Conservation (phyloP, 2,329 filamentous ascomycete species). For the Claviceps africana region DNA sequence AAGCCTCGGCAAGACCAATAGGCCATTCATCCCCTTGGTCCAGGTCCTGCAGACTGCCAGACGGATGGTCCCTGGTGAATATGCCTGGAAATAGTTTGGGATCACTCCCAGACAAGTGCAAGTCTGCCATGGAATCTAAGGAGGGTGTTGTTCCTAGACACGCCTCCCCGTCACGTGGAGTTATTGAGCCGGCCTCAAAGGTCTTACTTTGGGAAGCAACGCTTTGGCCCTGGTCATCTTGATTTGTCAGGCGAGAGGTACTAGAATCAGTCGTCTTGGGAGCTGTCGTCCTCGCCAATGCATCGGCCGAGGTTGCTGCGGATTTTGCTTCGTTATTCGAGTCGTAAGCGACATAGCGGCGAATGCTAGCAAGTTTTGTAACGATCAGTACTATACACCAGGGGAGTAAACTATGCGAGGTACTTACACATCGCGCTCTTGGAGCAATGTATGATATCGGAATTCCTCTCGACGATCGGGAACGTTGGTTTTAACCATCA, state of each 20-base stretch:
- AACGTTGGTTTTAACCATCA: constrained; percentile 91
- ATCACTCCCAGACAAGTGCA: constrained; percentile 43
- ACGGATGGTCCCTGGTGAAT: constrained; percentile 36
- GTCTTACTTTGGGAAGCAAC: not conserved
- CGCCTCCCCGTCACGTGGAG: not conserved
- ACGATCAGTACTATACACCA: not conserved
- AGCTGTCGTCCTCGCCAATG: not conserved
- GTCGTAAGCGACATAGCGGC: constrained; percentile 27
- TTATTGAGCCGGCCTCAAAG: not conserved
- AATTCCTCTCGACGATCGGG: constrained; percentile 87
- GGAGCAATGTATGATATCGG: constrained; percentile 68
- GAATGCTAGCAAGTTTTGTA: constrained; percentile 18
- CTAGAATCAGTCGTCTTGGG: not conserved
- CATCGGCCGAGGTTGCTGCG: not conserved
- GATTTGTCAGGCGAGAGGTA: not conserved
- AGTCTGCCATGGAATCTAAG: constrained; percentile 25
- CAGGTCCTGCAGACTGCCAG: constrained; percentile 24
- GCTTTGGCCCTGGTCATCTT: not conserved
- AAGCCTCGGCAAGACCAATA: constrained; percentile 8
- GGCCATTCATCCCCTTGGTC: constrained; percentile 13
- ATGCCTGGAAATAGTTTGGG: constrained; percentile 61
- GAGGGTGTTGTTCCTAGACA: constrained; percentile 24
- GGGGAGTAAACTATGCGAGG: not conserved
- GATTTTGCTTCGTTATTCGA: constrained; percentile 10
- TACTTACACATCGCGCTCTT: constrained; percentile 73